Evolutionary conservation across 176 grass and related monocot genomes (phyloP).

Genomic region (Pontederia crassipes): DNA sequence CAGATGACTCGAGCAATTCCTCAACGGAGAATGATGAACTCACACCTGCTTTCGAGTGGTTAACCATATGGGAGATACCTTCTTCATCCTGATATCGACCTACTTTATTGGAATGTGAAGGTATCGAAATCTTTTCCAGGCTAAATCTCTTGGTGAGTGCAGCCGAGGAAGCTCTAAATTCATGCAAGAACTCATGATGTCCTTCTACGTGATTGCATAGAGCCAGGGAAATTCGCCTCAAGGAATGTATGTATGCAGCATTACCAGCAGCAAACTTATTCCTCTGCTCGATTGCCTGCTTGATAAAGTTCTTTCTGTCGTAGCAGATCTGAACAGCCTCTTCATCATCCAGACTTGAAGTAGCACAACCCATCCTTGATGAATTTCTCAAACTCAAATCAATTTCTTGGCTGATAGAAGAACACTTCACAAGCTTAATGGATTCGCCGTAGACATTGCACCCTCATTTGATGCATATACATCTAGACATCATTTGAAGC

Average conservation of each 20-base stretch:
- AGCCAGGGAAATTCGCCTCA: constrained; percentile 48
- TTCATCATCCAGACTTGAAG: constrained; percentile 70
- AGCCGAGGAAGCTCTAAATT: constrained; percentile 22
- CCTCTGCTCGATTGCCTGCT: constrained; percentile 60
- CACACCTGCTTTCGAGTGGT: constrained; percentile 48
- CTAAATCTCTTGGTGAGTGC: constrained; percentile 30
- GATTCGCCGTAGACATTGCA: too few relatives aligned
- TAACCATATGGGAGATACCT: constrained; percentile 44
- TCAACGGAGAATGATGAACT: constrained; percentile 73
- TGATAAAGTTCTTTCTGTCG: constrained; percentile 64
- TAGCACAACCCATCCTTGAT: constrained; percentile 66
- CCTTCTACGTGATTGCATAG: constrained; percentile 51
- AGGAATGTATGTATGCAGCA: constrained; percentile 52
- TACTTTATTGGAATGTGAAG: neutral
- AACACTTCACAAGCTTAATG: too few relatives aligned
- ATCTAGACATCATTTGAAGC: too few relatives aligned
- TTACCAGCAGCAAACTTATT: constrained; percentile 55
- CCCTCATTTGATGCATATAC: too few relatives aligned
- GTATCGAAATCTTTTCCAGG: constrained; percentile 36
- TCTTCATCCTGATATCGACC: neutral
- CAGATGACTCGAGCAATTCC: constrained; percentile 35
- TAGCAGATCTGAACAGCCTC: constrained; percentile 55
- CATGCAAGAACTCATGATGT: constrained; percentile 38
- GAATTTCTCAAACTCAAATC: constrained; percentile 13
- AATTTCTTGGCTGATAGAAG: neutral